Base-by-base conservation (phyloP, 495 filamentous ascomycete genomes). In the Daldinia caldariorum region DNA sequence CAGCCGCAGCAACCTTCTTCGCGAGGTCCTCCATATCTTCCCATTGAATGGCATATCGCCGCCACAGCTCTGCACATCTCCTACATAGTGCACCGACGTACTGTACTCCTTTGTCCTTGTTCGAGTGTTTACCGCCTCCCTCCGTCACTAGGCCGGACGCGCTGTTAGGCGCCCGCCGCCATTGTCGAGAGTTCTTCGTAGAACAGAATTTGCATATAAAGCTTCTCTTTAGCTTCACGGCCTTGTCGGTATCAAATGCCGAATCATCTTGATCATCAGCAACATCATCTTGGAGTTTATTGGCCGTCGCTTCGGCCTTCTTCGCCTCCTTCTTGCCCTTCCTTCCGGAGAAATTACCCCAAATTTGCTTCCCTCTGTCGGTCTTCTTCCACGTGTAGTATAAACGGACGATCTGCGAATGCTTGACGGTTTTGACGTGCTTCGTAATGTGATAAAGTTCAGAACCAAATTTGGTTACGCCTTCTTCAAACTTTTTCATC, bases 331-430 rank as follows among this genome's bases (percentile, higher is more conserved):
- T 97, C 78, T 94, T 95, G 31, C 91, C 91, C 71, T 93, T 94
- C 26, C 95, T 84, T 5, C 90, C 92, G 63, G 92, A 90, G 63
- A 91, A 97, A 57, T 87, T 90, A 37, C 91, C 92, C 96, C 96
- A 98, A 29, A 99, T 86, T 72, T 94, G 87, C 71, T 87, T 89
- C 31, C 96, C 95, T 51, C 88, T 85, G 1, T 91, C 87, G 0
- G 94, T 93, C 78, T 97, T 97, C 83, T 99, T 99, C 96, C 96
- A 99, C 72, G 91, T 91, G 78, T 98, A 98, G 77, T 98, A 99
- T 66, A 91, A 97, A 10, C 95, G 89, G 31, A 95, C 92, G 62
- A 97, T 91, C 54, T 92, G 87, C 35, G 87, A 88, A 66, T 92
- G 86, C 43, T 85, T 88, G 32, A 93, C 86, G 0, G 91, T 92